Evolutionary conservation across 106 monocot species (phyloP).

Genomic region (Apostasia shenzhenica): DNA sequence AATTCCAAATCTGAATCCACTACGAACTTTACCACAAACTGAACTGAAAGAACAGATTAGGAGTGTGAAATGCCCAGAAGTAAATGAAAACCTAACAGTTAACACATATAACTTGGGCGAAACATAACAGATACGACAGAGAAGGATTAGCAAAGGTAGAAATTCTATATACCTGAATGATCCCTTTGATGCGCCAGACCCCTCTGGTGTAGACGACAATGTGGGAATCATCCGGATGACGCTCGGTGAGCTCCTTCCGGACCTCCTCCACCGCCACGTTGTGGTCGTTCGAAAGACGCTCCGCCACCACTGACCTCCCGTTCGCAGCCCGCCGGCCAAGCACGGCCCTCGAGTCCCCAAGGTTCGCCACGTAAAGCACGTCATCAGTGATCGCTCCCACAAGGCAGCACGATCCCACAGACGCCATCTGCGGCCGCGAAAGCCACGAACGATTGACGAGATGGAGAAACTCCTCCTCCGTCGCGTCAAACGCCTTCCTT

Average conservation of each 20-base stretch:
- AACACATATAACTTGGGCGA: too few relatives aligned
- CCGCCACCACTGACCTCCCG: conserved; percentile 27
- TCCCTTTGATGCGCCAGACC: conserved; percentile 55
- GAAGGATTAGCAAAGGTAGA: not conserved
- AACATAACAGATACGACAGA: too few relatives aligned
- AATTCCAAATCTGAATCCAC: too few relatives aligned
- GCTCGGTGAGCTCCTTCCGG: conserved; percentile 31
- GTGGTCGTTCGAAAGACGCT: conserved; percentile 46
- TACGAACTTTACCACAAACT: too few relatives aligned
- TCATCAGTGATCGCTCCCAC: conserved; percentile 36
- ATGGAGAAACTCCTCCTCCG: conserved; percentile 42
- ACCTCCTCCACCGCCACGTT: conserved; percentile 56
- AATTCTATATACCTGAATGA: conserved; percentile 34
- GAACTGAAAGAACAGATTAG: too few relatives aligned
- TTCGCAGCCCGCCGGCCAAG: conserved; percentile 21
- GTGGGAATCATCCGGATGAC: conserved; percentile 50
- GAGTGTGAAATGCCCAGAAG: too few relatives aligned
- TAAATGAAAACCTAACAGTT: too few relatives aligned
- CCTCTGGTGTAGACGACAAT: conserved; percentile 40
- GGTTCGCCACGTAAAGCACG: conserved; percentile 43
- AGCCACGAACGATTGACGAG: conserved; percentile 31
- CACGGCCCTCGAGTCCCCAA: conserved; percentile 54
- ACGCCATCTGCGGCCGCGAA: conserved; percentile 36
- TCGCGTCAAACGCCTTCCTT: conserved; percentile 39
- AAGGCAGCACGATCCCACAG: conserved; percentile 52